These are phyloP conservation scores for Cadophora sp. DNA, from an alignment of 2,329 filamentous ascomycete species.

Conservation along the genomic window DNA sequence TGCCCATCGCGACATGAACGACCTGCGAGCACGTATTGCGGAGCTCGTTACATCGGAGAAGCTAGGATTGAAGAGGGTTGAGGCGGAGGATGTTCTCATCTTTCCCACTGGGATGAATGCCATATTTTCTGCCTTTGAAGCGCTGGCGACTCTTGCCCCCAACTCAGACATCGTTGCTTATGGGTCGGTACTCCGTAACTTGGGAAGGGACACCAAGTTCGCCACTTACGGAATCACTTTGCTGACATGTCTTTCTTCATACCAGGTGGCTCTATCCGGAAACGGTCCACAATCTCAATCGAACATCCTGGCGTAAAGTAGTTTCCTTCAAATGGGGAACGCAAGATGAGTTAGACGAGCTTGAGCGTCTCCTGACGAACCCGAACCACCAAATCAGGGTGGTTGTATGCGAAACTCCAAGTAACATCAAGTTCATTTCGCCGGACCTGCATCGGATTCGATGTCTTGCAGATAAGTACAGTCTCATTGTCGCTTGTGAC, in stretches of 20 bases:
- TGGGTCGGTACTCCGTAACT: too few relatives aligned
- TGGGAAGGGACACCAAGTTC: not conserved
- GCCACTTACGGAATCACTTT: not conserved
- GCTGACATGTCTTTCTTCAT: not conserved
- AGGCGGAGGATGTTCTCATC: not conserved
- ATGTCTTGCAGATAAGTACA: too few relatives aligned
- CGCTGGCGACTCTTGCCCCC: not conserved
- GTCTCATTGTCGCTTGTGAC: too few relatives aligned
- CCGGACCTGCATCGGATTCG: too few relatives aligned
- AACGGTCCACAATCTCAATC: not conserved
- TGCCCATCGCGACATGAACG: not conserved
- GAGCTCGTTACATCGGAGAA: not conserved
- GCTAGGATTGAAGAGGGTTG: not conserved
- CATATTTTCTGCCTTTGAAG: not conserved
- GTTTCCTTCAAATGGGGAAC: constrained; percentile 9
- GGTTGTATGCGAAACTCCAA: constrained; percentile 90
- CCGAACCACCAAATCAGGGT: constrained; percentile 76
- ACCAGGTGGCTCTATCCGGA: constrained; percentile 9
- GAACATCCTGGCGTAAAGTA: not conserved
- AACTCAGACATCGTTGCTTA: not conserved
- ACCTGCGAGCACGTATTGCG: not conserved
- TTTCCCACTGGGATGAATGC: constrained; percentile 7
- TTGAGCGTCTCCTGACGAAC: constrained; percentile 70
- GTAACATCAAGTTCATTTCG: constrained; percentile 86
- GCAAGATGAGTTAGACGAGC: constrained; percentile 77